These are phyloP conservation scores for Parascedosporium putredinis DNA, from an alignment of 2,329 filamentous ascomycete genomes.

Conservation along the genomic window DNA sequence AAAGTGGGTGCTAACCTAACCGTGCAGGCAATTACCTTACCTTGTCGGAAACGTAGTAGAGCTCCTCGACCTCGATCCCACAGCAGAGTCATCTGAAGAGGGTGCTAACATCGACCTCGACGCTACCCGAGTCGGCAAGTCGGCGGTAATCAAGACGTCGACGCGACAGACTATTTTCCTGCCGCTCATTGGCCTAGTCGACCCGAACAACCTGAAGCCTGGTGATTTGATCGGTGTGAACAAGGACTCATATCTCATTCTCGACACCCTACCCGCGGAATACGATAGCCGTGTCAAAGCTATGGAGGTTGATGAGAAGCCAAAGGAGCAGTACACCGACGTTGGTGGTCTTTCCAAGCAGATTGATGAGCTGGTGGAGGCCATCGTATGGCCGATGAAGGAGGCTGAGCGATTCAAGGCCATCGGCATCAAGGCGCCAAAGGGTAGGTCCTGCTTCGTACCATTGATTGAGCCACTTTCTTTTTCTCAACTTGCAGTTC, in stretches of 20 bases:
- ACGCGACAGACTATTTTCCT: constrained; percentile 98
- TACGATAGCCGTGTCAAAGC: constrained; percentile 99
- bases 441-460: too few relatives aligned
- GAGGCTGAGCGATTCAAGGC: constrained; percentile 98
- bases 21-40: constrained; percentile 91
- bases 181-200: constrained; percentile 90
- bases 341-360: constrained; percentile 97
- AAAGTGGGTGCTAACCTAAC: too few relatives aligned
- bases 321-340: constrained; percentile 96
- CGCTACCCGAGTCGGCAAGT: constrained; percentile 93
- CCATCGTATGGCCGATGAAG: constrained; percentile 99
- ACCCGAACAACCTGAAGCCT: constrained; percentile 89
- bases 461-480: too few relatives aligned
- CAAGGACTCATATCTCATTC: constrained; percentile 95
- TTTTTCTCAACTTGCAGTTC: too few relatives aligned
- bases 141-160: constrained; percentile 97
- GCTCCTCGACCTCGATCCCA: constrained; percentile 90
- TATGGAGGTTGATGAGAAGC: constrained; percentile 99
- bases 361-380: constrained; percentile 96
- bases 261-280: constrained; percentile 93
- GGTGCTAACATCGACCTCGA: constrained; percentile 98
- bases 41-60: constrained; percentile 98
- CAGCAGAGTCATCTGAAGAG: constrained; percentile 90
- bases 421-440: constrained; percentile 98
- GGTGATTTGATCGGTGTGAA: constrained; percentile 96